Conservation (phyloP, 495 filamentous ascomycete genomes). For the Penicillium atrosanguineum region DNA sequence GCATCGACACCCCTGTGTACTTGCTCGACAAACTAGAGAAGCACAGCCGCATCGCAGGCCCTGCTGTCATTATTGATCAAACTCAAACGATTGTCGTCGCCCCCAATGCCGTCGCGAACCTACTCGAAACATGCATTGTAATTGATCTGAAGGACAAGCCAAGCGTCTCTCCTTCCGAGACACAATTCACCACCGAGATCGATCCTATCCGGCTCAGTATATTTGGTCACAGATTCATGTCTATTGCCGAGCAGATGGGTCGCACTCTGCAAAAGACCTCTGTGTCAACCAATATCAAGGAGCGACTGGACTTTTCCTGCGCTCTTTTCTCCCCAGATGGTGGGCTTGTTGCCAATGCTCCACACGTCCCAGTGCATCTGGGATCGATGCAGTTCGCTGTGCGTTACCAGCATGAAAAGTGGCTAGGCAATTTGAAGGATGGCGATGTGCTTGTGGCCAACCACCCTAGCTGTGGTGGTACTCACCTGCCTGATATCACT, state of each 20-base stretch:
- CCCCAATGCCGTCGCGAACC: slow-evolving; percentile 60
- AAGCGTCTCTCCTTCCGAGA: background rate
- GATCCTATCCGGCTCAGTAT: slow-evolving; percentile 93
- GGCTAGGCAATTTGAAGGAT: slow-evolving; percentile 78
- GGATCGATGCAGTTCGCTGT: slow-evolving; percentile 96
- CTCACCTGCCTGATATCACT: slow-evolving; percentile 88
- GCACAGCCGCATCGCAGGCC: slow-evolving; percentile 76
- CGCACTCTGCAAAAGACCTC: slow-evolving; percentile 93
- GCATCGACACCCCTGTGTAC: slow-evolving; percentile 81
- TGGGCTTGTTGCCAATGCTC: slow-evolving; percentile 90
- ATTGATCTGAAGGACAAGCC: slow-evolving; percentile 51
- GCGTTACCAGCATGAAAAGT: slow-evolving; percentile 86
- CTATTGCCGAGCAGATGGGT: slow-evolving; percentile 98
- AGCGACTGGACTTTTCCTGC: slow-evolving; percentile 94
- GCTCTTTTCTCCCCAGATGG: slow-evolving; percentile 91
- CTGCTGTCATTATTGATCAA: slow-evolving; percentile 88
- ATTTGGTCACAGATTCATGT: slow-evolving; percentile 97
- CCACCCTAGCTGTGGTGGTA: slow-evolving; percentile 91
- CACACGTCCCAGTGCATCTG: slow-evolving; percentile 90
- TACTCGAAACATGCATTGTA: slow-evolving; percentile 45
- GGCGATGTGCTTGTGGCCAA: slow-evolving; percentile 96
- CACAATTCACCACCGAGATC: slow-evolving; percentile 56
- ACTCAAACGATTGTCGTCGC: slow-evolving; percentile 96
- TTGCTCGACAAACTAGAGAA: slow-evolving; percentile 73
- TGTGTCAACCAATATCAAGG: slow-evolving; percentile 97